phyloP scores from a whole-genome alignment of 495 filamentous ascomycete genomes.

The Letharia columbiana region DNA sequence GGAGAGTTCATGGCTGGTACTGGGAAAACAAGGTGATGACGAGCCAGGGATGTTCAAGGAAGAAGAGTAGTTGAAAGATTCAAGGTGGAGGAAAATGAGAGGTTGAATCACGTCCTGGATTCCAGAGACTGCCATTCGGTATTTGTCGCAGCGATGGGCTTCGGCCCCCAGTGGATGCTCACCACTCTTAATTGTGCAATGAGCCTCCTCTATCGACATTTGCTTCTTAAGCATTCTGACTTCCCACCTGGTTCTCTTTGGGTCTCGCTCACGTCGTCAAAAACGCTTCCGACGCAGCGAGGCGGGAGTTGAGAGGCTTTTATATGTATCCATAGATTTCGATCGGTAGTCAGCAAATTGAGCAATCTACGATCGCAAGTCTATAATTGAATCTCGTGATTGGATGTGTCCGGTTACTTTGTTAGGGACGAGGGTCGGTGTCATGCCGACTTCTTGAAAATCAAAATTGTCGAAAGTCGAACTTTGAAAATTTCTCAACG shows the following conservation, averaged over 20 bases:
- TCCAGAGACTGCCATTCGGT: not conserved
- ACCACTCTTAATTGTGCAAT: not conserved
- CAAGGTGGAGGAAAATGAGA: not conserved
- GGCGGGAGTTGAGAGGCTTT: not conserved
- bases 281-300: not conserved
- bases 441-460: too few species aligned
- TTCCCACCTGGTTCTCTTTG: not conserved
- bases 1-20: not conserved
- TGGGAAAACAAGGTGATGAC: not conserved
- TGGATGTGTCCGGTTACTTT: constrained; percentile 5
- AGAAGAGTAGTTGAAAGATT: not conserved
- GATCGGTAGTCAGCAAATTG: not conserved
- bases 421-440: too few species aligned
- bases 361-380: not conserved
- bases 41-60: not conserved
- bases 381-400: not conserved
- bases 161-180: not conserved
- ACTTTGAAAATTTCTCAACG: too few species aligned
- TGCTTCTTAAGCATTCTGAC: not conserved
- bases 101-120: not conserved
- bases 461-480: too few species aligned
- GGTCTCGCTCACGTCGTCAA: not conserved
- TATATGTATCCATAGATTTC: not conserved
- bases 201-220: not conserved
- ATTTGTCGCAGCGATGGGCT: not conserved